Percentiles rank a stretch among this genome's conserved stretches.
These are phyloP conservation scores for Chernovozyma aurita DNA, from an alignment of 1,139 yeast species.

Conservation along the genomic window DNA sequence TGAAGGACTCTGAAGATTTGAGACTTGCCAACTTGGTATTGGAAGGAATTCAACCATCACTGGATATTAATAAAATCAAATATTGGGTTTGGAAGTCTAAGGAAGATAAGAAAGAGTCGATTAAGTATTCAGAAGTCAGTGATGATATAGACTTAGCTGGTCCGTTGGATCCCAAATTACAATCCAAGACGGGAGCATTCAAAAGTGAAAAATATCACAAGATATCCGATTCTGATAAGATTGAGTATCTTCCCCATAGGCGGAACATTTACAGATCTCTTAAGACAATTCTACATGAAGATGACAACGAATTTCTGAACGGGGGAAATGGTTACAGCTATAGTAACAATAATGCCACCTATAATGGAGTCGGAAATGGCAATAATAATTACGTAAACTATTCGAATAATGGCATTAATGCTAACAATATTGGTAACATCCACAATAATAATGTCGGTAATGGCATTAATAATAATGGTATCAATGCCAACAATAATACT, in stretches of 20 bases:
- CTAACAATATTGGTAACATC: background rate
- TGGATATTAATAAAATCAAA: conserved; percentile 36
- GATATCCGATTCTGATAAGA: conserved; percentile 68
- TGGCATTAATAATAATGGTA: background rate
- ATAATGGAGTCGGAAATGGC: conserved; percentile 6
- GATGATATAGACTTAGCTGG: conserved; percentile 25
- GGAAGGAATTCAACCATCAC: conserved; percentile 19
- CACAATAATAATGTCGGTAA: background rate
- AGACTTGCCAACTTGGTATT: conserved; percentile 46
- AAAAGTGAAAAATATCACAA: conserved; percentile 72
- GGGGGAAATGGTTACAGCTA: conserved; percentile 21
- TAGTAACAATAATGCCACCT: conserved; percentile 15
- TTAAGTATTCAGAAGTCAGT: conserved; percentile 21
- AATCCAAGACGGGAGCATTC: conserved; percentile 57
- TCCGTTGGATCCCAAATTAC: conserved; percentile 32
- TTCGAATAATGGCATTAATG: conserved; percentile 5
- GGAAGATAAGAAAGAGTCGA: conserved; percentile 22
- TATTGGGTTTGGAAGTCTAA: conserved; percentile 70
- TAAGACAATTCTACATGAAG: conserved; percentile 55
- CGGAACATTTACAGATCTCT: conserved; percentile 50
- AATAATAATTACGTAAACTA: conserved; percentile 3
- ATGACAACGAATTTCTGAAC: conserved; percentile 32
- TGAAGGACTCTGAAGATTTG: conserved; percentile 77
- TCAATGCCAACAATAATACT: background rate
- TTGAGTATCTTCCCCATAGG: conserved; percentile 76